Evolutionary conservation across 2,329 filamentous ascomycete genomes (phyloP), one percentile per base, ranked within the genome.

Genomic region (Curvularia lunata): DNA sequence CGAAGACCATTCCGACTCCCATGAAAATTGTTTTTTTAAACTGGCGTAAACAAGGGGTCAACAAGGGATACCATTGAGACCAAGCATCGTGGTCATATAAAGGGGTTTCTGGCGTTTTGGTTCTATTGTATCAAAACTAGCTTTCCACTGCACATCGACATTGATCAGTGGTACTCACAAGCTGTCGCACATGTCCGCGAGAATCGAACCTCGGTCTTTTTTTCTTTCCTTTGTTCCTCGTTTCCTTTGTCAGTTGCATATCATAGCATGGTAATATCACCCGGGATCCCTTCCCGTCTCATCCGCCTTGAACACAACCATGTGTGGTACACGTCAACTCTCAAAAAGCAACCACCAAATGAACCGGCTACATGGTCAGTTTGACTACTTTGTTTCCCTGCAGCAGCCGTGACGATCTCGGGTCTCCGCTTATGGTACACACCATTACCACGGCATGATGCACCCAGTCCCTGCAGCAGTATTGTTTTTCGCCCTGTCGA

Each of bases 1-100:
- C 47, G 47, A 49, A 40, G 47, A 49, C 34, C 47, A 49, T 49
- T 49, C 34, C 47, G 23, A 40, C 47, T 49, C 19, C n/a, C 18
- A 34, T 32, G 13, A 40, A 28, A 40, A 27, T 38, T 23, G 25
- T 40, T 49, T 28, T 49, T 30, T 40, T 40, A 49, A n/a, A n/a
- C 34, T 13, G 47, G 47, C 46, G 46, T 10, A 48, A 23, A n/a
- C 6, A 5, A 27, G 23, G 47, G 30, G 21, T 28, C 21, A 40
- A 27, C 18, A 49, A 23, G 47, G 32, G 32, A 49, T 49, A 49
- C 34, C 47, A 49, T 13, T 19, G 16, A 38, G 16, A 49, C 13
- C 21, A 27, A 32, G 9, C 47, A 49, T 49, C 4, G 28, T 21
- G 21, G 47, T 28, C 27, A 25, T 12, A 27, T 23, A 25, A 18